Evolutionary conservation across 2,329 filamentous ascomycete species (phyloP), one percentile per base, ranked within the genome.

Genomic region (Penicillium freii): DNA sequence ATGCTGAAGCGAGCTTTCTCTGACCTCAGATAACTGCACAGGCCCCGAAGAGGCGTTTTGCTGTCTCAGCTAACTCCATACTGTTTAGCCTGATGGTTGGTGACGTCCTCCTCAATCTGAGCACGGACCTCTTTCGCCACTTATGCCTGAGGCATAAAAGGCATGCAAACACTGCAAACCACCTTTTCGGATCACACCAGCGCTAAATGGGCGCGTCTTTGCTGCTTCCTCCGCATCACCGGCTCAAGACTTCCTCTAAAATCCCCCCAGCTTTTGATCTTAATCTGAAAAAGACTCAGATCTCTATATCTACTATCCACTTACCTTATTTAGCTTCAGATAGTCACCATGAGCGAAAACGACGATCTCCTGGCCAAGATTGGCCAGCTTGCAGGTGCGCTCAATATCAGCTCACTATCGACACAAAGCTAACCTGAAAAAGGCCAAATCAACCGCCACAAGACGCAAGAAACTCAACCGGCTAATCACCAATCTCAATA

Each of bases 361-460:
- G 77, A 82, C 66, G 80, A 82, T 59, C 75, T 85, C 48, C 73
- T 84, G 56, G 78, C 79, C 57, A 81, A 78, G 68, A 85, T 85
- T 69, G 78, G 81, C 69, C 81, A 81, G 66, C 76, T 85, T 67
- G 80, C 81, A 74, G 82, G 82, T 84, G 73, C 72, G 36, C 60
- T 52, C 80, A 83, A 67, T 79, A 84, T 54, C 78, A 78, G 67
- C 29, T 34, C 52, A 52, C 19, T 47, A 33, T 40, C 27, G 49
- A 51, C 29, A 55, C 29, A 45, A 39, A 38, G 46, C 57, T 58
- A 55, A 62, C 61, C 40, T 57, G 43, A 43, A 10, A 10, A 62
- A 91, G 89, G 88, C 64, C 87, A 90, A 75, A 93, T 94, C 71
- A 92, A 92, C 71, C 85, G 87, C 51, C 87, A 90, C 77, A 92